Evolutionary conservation across 352 stramenopile species (phyloP).

Genomic region (Lagenidium giganteum): DNA sequence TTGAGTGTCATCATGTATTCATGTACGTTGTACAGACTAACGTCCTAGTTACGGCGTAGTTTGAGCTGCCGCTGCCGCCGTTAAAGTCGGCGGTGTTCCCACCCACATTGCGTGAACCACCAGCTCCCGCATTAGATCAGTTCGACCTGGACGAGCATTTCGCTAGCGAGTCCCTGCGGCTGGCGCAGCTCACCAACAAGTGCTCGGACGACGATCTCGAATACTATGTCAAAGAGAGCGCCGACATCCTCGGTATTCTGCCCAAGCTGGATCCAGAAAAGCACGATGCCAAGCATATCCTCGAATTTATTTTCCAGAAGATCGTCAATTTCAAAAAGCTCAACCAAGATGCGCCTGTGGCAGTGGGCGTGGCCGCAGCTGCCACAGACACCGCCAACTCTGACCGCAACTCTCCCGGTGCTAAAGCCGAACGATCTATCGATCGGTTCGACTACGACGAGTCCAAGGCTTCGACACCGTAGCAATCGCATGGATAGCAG

Average conservation of each 20-base stretch:
- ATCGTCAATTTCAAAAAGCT: conserved; percentile 94
- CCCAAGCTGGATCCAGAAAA: conserved; percentile 67
- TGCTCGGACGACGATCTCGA: conserved; percentile 92
- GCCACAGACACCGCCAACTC: background rate
- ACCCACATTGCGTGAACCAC: conserved; percentile 87
- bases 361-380: background rate
- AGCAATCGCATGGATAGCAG: too few relatives aligned
- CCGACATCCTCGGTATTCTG: conserved; percentile 89
- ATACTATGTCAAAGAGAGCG: conserved; percentile 92
- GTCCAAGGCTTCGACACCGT: conserved; percentile 45
- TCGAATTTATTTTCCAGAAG: conserved; percentile 90
- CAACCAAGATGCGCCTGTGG: conserved; percentile 54
- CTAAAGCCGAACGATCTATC: conserved; percentile 8
- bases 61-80: conserved; percentile 92
- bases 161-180: conserved; percentile 85
- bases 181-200: conserved; percentile 95
- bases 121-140: conserved; percentile 90
- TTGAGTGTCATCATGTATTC: too few relatives aligned
- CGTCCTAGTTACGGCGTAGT: too few relatives aligned
- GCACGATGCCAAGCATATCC: conserved; percentile 84
- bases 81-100: conserved; percentile 92
- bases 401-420: background rate
- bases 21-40: too few relatives aligned
- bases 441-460: conserved; percentile 42
- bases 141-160: conserved; percentile 98